phyloP scores from a whole-genome alignment of 352 stramenopile genomes.

The Globisporangium lucens region DNA sequence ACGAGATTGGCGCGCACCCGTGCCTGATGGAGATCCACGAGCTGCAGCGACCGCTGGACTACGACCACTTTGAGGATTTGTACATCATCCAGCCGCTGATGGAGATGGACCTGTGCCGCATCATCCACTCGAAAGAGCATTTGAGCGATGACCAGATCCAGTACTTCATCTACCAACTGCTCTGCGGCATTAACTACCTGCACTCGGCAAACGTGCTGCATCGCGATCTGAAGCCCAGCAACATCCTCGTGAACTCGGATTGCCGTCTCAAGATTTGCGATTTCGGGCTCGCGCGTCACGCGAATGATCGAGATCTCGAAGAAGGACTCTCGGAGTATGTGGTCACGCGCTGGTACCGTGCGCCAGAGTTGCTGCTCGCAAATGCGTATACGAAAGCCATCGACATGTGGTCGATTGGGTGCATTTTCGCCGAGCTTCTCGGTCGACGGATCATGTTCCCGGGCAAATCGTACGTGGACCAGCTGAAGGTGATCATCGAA shows the following conservation, averaged over 20 bases:
- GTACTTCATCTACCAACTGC: constrained; percentile 96
- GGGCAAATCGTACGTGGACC: constrained; percentile 84
- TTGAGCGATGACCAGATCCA: constrained; percentile 94
- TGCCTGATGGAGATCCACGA: constrained; percentile 84
- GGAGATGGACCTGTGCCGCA: constrained; percentile 94
- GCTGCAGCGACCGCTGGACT: constrained; percentile 75
- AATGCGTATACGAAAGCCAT: constrained; percentile 85
- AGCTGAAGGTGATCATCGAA: constrained; percentile 86
- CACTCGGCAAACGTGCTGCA: constrained; percentile 95
- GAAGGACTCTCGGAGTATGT: constrained; percentile 92
- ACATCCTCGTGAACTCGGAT: constrained; percentile 95
- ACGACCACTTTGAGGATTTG: constrained; percentile 94
- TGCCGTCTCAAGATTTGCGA: constrained; percentile 88
- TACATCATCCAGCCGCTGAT: constrained; percentile 98
- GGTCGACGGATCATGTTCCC: constrained; percentile 82
- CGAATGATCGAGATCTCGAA: constrained; percentile 71
- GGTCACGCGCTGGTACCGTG: constrained; percentile 92
- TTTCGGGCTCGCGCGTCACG: constrained; percentile 84
- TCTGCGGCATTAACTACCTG: constrained; percentile 94
- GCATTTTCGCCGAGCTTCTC: constrained; percentile 99
- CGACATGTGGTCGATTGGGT: constrained; percentile 97
- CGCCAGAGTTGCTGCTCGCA: constrained; percentile 77
- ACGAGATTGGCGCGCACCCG: constrained; percentile 68
- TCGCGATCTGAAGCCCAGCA: constrained; percentile 97
- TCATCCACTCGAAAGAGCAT: constrained; percentile 87